Conservation (phyloP, 176 grass and related monocot genomes). For the Musa schizocarpa region DNA sequence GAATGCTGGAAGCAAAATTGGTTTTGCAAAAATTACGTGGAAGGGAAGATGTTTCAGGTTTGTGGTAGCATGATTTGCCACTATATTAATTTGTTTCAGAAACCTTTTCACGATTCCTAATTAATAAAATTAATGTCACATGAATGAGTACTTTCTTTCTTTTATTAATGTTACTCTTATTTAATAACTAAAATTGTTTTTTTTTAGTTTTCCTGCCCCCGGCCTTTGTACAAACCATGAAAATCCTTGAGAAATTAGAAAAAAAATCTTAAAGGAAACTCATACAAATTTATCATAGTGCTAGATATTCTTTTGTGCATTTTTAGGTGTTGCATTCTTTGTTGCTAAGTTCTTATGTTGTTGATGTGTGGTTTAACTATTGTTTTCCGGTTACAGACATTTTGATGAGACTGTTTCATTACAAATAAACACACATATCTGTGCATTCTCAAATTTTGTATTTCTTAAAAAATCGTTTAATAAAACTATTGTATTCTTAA, state of each 20-base stretch:
- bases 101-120: background rate
- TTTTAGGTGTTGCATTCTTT: background rate
- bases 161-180: background rate
- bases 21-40: slow-evolving; percentile 64
- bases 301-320: background rate
- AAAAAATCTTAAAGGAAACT: background rate
- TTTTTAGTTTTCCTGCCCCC: background rate
- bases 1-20: slow-evolving; percentile 72
- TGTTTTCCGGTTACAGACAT: no score
- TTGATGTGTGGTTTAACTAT: no score
- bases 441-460: no score
- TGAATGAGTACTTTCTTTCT: background rate
- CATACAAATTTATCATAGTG: background rate
- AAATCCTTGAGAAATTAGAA: background rate
- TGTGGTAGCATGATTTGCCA: slow-evolving; percentile 13
- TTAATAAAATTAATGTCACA: background rate
- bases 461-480: background rate
- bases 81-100: background rate
- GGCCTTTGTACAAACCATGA: background rate
- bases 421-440: no score
- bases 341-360: no score
- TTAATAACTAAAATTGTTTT: background rate
- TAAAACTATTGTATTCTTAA: background rate
- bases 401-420: no score
- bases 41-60: slow-evolving; percentile 88